Conservation (phyloP, 345 rosid genomes). For the Salix koriyanagi region DNA sequence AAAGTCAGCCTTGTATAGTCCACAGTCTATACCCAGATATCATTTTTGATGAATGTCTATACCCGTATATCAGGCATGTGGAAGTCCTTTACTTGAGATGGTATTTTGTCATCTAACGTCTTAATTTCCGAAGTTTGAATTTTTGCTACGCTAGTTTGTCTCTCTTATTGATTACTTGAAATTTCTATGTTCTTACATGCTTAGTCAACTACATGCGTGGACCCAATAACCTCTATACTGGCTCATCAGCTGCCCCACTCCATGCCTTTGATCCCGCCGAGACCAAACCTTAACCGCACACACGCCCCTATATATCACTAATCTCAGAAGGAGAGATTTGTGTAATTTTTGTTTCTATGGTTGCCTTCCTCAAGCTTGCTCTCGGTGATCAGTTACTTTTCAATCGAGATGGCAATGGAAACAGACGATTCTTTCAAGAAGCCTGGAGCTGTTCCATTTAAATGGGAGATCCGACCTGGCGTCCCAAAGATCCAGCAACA, state of each 20-base stretch:
- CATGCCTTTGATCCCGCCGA: conserved; percentile 57
- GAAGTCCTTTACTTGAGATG: not conserved
- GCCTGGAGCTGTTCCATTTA: conserved; percentile 80
- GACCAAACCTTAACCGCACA: not conserved
- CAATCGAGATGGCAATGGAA: conserved; percentile 25
- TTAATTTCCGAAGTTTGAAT: not conserved
- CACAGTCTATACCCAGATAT: not conserved
- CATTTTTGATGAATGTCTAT: not conserved
- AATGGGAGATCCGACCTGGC: conserved; percentile 98
- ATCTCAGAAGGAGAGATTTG: not conserved
- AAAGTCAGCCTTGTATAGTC: too few species aligned
- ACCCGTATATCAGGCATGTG: not conserved
- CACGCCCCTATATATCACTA: not conserved
- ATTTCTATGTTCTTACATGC: not conserved
- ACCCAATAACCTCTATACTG: not conserved
- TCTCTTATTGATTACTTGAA: not conserved
- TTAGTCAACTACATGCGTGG: conserved; percentile 13
- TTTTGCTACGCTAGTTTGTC: not conserved
- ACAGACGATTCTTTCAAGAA: conserved; percentile 69
- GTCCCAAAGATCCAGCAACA: conserved; percentile 61
- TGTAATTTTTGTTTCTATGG: not conserved
- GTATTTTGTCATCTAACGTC: not conserved
- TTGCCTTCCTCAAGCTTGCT: not conserved
- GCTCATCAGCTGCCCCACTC: conserved; percentile 44
- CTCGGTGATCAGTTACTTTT: not conserved